phyloP scores from a whole-genome alignment of 192 early-diverging fungal species.

The Umbelopsis sp. region DNA sequence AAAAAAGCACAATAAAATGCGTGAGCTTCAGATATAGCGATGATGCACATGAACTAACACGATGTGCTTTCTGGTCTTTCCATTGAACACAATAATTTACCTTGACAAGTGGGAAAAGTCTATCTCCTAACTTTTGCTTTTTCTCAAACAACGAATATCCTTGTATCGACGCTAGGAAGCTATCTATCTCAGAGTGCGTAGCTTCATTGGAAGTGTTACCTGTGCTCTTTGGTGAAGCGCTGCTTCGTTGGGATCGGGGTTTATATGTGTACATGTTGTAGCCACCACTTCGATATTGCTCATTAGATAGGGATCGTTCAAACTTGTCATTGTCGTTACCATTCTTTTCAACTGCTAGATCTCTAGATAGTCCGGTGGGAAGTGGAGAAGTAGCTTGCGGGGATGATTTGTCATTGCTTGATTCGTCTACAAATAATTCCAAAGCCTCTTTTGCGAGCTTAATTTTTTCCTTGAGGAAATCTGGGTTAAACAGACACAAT shows the following conservation, averaged over 20 bases:
- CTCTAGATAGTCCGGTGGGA: not conserved
- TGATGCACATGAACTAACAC: no score
- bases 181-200: not conserved
- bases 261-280: not conserved
- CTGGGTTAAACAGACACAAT: conserved; percentile 38
- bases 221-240: not conserved
- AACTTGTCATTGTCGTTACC: not conserved
- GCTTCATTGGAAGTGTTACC: not conserved
- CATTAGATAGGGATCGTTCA: not conserved
- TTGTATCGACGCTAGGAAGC: conserved; percentile 29
- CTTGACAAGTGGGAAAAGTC: conserved; percentile 45
- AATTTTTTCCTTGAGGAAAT: conserved; percentile 35
- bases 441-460: conserved; percentile 33
- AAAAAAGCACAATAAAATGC: not conserved
- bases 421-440: conserved; percentile 27
- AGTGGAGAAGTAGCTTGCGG: not conserved
- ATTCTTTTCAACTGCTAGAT: not conserved
- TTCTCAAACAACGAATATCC: conserved; percentile 36
- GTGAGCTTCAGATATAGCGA: not conserved
- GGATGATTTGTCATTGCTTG: not conserved
- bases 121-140: conserved; percentile 45
- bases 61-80: no score
- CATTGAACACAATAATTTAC: not conserved
- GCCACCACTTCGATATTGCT: not conserved
- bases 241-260: not conserved